phyloP scores from a whole-genome alignment of 805 yeast genomes.

The Zygoascus ofunaensis region DNA sequence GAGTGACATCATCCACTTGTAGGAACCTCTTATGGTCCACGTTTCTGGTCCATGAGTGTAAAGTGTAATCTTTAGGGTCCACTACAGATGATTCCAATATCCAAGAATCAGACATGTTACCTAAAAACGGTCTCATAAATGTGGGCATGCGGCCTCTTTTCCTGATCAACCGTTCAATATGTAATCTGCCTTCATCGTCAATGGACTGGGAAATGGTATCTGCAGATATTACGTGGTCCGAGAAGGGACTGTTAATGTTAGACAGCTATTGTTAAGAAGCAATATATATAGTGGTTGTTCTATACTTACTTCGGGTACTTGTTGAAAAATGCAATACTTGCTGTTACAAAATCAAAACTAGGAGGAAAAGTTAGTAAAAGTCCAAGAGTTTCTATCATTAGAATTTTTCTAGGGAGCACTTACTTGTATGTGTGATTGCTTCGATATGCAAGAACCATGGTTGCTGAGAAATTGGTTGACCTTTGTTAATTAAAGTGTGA shows the following conservation, averaged over 20 bases:
- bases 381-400: too few relatives aligned
- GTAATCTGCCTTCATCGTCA: constrained; percentile 54
- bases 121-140: constrained; percentile 69
- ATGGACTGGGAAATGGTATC: constrained; percentile 62
- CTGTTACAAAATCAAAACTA: constrained; percentile 53
- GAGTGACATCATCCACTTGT: constrained; percentile 67
- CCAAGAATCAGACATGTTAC: constrained; percentile 64
- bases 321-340: constrained; percentile 67
- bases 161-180: constrained; percentile 62
- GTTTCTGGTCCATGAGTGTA: constrained; percentile 70
- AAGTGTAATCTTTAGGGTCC: constrained; percentile 45
- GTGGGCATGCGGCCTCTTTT: constrained; percentile 75
- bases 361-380: not conserved
- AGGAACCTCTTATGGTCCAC: constrained; percentile 74
- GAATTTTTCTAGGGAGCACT: too few relatives aligned
- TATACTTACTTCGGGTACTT: constrained; percentile 42
- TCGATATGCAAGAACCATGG: constrained; percentile 58
- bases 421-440: constrained; percentile 48
- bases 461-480: not conserved
- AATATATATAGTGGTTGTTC: constrained; percentile 1
- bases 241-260: constrained; percentile 53
- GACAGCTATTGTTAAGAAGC: constrained; percentile 20
- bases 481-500: not conserved
- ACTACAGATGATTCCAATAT: constrained; percentile 70
- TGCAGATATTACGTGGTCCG: constrained; percentile 73